Base-by-base conservation (phyloP, 257 asterid genomes). In the Scutellaria galericulata region DNA sequence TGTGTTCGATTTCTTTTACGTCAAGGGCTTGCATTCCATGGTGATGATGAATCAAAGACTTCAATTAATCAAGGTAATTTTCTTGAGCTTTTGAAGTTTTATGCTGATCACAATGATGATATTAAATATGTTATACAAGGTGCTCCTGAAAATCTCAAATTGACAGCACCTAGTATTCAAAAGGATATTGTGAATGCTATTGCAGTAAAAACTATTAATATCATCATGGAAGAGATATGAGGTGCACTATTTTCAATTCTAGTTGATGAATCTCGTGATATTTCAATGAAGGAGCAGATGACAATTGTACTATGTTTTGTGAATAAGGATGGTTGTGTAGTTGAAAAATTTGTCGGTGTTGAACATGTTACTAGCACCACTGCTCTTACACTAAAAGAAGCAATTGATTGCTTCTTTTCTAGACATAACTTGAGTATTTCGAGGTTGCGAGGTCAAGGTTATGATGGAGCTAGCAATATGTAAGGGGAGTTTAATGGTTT, bases 101-200 rank as follows among this genome's bases (percentile, higher is more conserved):
- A 24, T 24, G 27, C 0, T 24, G 27, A 24, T 24, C 27, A 24
- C 27, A 24, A 24, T 24, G 27, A 24, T 24, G 27, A 24, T 24
- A 24, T 24, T 24, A 24, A 24, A 24, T 24, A 24, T 24, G 27
- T 24, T 24, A 24, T 24, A 24, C 27, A 12, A 10, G n/a, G 18
- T 57, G 44, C 64, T 27, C 66, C 27, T 37, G 64, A 60, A 60
- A 12, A 62, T 62, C 37, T 40, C 70, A 15, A 64, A 64, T 59
- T 44, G 55, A 64, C 45, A 31, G 8, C 46, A 59, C 65, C 46
- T 59, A 27, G 46, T 59, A 59, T 59, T 59, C 24, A 59, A 59
- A 59, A 10, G 18, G 65, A 59, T 35, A 59, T 59, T 59, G 65
- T 59, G 46, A 59, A 59, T 59, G 47, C 1, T 35, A 11, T 2